These are phyloP conservation scores for Suillus paluster DNA, from an alignment of 768 basidiomycete species.

Conservation along the genomic window DNA sequence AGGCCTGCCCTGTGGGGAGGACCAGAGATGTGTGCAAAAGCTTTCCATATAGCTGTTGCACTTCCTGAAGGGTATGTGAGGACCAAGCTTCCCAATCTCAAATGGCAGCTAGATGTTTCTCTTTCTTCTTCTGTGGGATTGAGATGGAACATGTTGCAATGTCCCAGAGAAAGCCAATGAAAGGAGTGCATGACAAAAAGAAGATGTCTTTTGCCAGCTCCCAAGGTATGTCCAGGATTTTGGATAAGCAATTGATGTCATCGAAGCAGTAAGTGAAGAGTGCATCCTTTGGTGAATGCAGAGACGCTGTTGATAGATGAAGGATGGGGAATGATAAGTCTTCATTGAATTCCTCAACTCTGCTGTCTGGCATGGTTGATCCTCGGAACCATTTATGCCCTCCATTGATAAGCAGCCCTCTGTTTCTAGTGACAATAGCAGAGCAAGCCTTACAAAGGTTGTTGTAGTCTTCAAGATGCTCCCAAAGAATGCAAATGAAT, in stretches of 20 bases:
- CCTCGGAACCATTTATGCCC: too few relatives aligned
- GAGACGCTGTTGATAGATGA: slow-evolving; percentile 28
- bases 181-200: slow-evolving; percentile 20
- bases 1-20: too few relatives aligned
- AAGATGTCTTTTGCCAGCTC: slow-evolving; percentile 29
- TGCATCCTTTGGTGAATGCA: slow-evolving; percentile 21
- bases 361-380: too few relatives aligned
- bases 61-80: slow-evolving; percentile 35
- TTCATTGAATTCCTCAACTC: too few relatives aligned
- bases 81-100: background rate
- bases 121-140: slow-evolving; percentile 26
- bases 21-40: too few relatives aligned
- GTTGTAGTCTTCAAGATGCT: too few relatives aligned
- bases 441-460: too few relatives aligned
- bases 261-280: slow-evolving; percentile 25
- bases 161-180: slow-evolving; percentile 40
- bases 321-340: slow-evolving; percentile 26
- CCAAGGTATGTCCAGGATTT: slow-evolving; percentile 37
- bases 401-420: too few relatives aligned
- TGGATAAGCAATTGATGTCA: slow-evolving; percentile 44
- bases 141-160: slow-evolving; percentile 7
- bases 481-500: too few relatives aligned
- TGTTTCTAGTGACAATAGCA: too few relatives aligned
- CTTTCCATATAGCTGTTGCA: too few relatives aligned
- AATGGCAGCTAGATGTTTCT: slow-evolving; percentile 36